These are phyloP conservation scores for Saccharomycopsis fermentans DNA, from an alignment of 805 yeast genomes.

Conservation along the genomic window DNA sequence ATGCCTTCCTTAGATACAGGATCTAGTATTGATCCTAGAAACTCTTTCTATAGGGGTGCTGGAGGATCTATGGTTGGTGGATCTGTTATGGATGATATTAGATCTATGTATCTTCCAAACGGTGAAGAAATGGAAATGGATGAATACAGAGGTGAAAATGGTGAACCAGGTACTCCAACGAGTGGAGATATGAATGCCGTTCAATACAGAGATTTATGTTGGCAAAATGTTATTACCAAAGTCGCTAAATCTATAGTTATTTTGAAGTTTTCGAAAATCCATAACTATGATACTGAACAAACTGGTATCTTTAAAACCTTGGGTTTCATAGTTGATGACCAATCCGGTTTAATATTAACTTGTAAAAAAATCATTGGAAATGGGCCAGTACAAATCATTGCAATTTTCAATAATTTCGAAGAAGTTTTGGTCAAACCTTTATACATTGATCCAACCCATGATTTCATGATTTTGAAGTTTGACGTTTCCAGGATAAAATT, in stretches of 20 bases:
- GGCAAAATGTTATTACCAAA: slow-evolving; percentile 19
- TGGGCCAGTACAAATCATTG: slow-evolving; percentile 19
- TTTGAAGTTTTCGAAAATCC: slow-evolving; percentile 18
- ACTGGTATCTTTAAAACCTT: slow-evolving; percentile 19
- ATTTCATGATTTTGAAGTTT: slow-evolving; percentile 19
- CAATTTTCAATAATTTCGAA: slow-evolving; percentile 19
- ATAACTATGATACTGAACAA: slow-evolving; percentile 18
- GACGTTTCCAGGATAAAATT: slow-evolving; percentile 18
- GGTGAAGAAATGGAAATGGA: slow-evolving; percentile 16
- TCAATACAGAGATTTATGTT: slow-evolving; percentile 18
- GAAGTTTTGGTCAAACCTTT: slow-evolving; percentile 19
- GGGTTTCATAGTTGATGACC: slow-evolving; percentile 19
- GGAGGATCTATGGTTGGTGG: slow-evolving; percentile 18
- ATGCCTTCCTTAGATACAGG: slow-evolving; percentile 19
- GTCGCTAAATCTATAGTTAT: slow-evolving; percentile 19
- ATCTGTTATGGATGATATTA: slow-evolving; percentile 18
- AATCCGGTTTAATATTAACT: slow-evolving; percentile 16
- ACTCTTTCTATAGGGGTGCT: slow-evolving; percentile 17
- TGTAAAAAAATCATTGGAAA: slow-evolving; percentile 19
- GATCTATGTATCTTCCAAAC: slow-evolving; percentile 15
- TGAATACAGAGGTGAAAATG: background rate
- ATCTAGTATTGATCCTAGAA: slow-evolving; percentile 16
- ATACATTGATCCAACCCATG: slow-evolving; percentile 19
- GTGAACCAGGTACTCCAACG: slow-evolving; percentile 18
- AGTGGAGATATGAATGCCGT: slow-evolving; percentile 19